Evolutionary conservation across 176 grass and related monocot genomes (phyloP), one percentile per base, ranked within the genome.

Genomic region (Stipa capillata): DNA sequence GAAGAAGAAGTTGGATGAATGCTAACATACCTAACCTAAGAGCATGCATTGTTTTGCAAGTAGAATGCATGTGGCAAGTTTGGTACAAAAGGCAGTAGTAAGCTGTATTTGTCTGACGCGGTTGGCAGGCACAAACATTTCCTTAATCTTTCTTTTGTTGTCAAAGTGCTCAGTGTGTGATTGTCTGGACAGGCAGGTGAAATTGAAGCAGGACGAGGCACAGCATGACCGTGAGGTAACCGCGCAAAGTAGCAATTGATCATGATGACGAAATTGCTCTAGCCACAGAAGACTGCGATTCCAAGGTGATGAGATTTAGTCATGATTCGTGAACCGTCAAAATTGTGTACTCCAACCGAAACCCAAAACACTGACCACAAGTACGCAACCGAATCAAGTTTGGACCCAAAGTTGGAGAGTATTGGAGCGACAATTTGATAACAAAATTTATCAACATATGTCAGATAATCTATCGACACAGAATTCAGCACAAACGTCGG

Each of bases 71-170:
- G 59, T 27, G 44, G 20, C 4, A 78, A 64, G 58, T 50, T 65
- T 24, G 57, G 58, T 50, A 65, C 44, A 48, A 40, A 56, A 65
- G 74, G 11, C 14, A 16, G n/a, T n/a, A n/a, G n/a, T n/a, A n/a
- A n/a, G n/a, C n/a, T n/a, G n/a, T n/a, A n/a, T n/a, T n/a, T n/a
- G n/a, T n/a, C n/a, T n/a, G n/a, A n/a, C n/a, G n/a, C n/a, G 39
- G 74, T 77, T 45, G 74, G 54, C 42, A 45, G 37, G 15, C 55
- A 45, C 44, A 76, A 77, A 76, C 37, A 60, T 59, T 28, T 42
- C 27, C 8, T 36, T 60, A 39, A 20, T 23, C 8, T 43, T 57
- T n/a, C n/a, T n/a, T n/a, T n/a, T n/a, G 14, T 32, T 60, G 59
- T n/a, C 59, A 62, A 31, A 44, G 42, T 44, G 42, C 2, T 14